These are phyloP conservation scores for Stipa capillata DNA, from an alignment of 176 grass and related monocot species.

Conservation along the genomic window DNA sequence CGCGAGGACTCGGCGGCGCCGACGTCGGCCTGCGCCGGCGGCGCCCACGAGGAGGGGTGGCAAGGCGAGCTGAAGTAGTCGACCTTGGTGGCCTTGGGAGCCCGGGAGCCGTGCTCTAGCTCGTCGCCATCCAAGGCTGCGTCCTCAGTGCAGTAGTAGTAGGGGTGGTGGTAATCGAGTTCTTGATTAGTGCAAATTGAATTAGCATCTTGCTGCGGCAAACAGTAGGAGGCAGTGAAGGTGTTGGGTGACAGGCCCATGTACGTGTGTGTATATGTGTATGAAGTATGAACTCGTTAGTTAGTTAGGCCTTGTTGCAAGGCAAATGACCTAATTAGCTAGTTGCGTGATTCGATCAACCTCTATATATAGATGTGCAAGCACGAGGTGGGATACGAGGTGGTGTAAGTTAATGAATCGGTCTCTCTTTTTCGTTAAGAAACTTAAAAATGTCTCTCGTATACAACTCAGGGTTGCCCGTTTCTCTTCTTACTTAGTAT, in stretches of 20 bases:
- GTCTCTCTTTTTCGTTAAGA: no score
- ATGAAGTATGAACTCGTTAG: background rate
- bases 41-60: slow-evolving; percentile 19
- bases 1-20: slow-evolving; percentile 22
- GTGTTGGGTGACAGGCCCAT: background rate
- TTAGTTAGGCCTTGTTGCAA: background rate
- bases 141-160: slow-evolving; percentile 10
- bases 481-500: background rate
- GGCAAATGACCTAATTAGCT: slow-evolving; percentile 5
- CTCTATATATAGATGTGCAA: background rate
- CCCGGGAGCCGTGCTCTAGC: slow-evolving; percentile 1
- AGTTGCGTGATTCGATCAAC: background rate
- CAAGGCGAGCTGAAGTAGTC: slow-evolving; percentile 40
- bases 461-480: slow-evolving; percentile 3
- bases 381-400: background rate
- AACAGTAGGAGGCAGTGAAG: background rate
- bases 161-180: background rate
- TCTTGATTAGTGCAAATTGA: slow-evolving; percentile 2
- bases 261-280: background rate
- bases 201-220: slow-evolving; percentile 11
- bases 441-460: background rate
- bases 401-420: background rate
- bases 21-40: background rate
- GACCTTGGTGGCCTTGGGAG: slow-evolving; percentile 21
- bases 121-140: slow-evolving; percentile 24